phyloP scores from a whole-genome alignment of 192 early-diverging fungal genomes.

The Spizellomyces punctatus region DNA sequence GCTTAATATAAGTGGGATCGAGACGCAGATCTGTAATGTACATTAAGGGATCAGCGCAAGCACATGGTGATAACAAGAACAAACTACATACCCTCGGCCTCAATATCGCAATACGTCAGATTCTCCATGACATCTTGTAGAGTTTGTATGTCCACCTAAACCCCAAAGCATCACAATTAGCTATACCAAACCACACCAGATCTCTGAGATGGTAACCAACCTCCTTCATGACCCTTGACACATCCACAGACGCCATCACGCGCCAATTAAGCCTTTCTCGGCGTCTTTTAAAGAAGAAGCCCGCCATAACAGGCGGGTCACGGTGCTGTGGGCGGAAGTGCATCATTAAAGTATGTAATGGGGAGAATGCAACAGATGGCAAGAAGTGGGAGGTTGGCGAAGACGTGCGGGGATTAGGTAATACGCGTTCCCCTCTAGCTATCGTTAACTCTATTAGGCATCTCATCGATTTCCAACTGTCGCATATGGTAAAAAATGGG shows the following conservation, averaged over 20 bases:
- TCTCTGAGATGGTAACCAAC: slow-evolving; percentile 25
- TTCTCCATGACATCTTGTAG: slow-evolving; percentile 58
- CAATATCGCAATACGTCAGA: slow-evolving; percentile 56
- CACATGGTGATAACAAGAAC: not conserved
- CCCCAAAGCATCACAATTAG: not conserved
- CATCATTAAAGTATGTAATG: too few relatives aligned
- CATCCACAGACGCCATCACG: slow-evolving; percentile 40
- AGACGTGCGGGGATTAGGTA: too few relatives aligned
- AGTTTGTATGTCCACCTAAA: slow-evolving; percentile 3
- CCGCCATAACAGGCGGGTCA: too few relatives aligned
- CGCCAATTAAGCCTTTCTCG: slow-evolving; percentile 56
- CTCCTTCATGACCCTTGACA: slow-evolving; percentile 50
- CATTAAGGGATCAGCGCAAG: not conserved
- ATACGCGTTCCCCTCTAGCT: too few relatives aligned
- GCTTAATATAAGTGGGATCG: slow-evolving; percentile 60
- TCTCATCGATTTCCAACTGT: too few relatives aligned
- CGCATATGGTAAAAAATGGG: too few relatives aligned
- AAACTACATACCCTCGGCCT: slow-evolving; percentile 44
- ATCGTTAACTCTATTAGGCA: too few relatives aligned
- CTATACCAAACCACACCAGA: not conserved
- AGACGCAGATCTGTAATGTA: slow-evolving; percentile 12
- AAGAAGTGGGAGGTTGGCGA: too few relatives aligned
- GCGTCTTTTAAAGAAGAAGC: slow-evolving; percentile 52
- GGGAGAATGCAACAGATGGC: too few relatives aligned
- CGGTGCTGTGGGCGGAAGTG: too few relatives aligned